phyloP scores from a whole-genome alignment of 2,329 filamentous ascomycete genomes.

The Phaeosphaeriaceae sp. region DNA sequence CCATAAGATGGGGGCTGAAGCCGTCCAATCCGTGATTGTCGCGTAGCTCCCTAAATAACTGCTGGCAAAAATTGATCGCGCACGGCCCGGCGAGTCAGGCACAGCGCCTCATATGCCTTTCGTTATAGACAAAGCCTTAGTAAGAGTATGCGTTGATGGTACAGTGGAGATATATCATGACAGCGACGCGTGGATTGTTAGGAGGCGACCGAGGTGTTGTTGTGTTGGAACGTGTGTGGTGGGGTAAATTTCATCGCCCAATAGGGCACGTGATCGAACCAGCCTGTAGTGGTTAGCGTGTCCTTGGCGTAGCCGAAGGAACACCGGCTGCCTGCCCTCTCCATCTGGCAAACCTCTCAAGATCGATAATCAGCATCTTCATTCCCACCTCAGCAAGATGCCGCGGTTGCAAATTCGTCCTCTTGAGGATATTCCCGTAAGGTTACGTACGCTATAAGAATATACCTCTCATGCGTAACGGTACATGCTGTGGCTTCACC shows the following conservation, averaged over 20 bases:
- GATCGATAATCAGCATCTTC: background rate
- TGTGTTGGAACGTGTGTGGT: slow-evolving; percentile 35
- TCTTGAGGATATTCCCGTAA: no score
- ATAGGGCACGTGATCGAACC: slow-evolving; percentile 37
- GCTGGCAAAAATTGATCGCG: slow-evolving; percentile 38
- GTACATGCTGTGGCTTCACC: background rate
- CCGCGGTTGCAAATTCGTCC: no score
- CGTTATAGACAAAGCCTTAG: slow-evolving; percentile 7
- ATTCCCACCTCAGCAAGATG: background rate
- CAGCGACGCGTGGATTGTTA: slow-evolving; percentile 15
- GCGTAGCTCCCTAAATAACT: slow-evolving; percentile 49
- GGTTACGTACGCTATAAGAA: no score
- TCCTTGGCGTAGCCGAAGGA: slow-evolving; percentile 21
- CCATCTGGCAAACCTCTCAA: background rate
- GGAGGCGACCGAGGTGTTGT: slow-evolving; percentile 28
- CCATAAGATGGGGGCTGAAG: slow-evolving; percentile 45
- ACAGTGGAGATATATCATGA: slow-evolving; percentile 4
- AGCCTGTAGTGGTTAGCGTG: slow-evolving; percentile 16
- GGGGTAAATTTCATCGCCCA: slow-evolving; percentile 40
- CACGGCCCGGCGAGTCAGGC: slow-evolving; percentile 38
- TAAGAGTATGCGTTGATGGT: background rate
- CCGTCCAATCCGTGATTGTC: slow-evolving; percentile 49
- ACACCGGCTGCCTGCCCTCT: slow-evolving; percentile 12
- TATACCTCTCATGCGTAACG: no score
- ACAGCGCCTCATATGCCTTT: slow-evolving; percentile 29